Base-by-base conservation (phyloP, 2,329 filamentous ascomycete genomes). In the Penicillium sp. region DNA sequence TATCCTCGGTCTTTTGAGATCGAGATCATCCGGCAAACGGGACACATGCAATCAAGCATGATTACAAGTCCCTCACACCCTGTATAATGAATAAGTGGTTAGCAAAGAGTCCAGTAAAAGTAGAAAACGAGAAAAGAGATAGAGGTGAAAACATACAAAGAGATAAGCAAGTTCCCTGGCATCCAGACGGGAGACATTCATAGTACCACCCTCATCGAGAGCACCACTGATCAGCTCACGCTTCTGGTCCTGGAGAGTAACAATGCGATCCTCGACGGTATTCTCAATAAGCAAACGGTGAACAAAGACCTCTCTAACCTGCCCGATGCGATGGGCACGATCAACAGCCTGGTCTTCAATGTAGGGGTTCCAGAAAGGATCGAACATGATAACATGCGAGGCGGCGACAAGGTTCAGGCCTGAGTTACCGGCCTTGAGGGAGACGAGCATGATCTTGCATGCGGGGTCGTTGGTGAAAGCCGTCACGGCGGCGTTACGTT, bases 341-440 rank as follows among this genome's bases (percentile, higher is more conserved):
- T 96, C 93, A 50, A 96, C 88, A 4, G 93, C 93, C 75, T 97
- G 93, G 75, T 92, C 91, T 76, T 96, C 93, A 49, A 95, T 89
- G 70, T 89, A 96, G 0, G 92, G 93, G 62, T 96, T 97, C 91
- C 91, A 96, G 77, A 95, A 96, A 0, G 92, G 92, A 71, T 96
- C 92, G 70, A 96, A 86, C 62, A 96, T 89, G 73, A 97, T 91
- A 64, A 96, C 90, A 62, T 91, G 88, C 1, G 87, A 91, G 0
- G 92, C 93, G 19, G 86, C 85, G 40, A 89, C 90, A 23, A 97
- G 82, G 69, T 97, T 97, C 46, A 97, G 83, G 1, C 93, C 93
- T 0, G 92, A 87, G 66, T 93, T 93, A 35, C 90, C 90, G 1
- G 90, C 90, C 67, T 90, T 91, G 49, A 93, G 80, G 1, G 89